Base-by-base conservation (phyloP, 768 basidiomycete genomes). In the Xerocomellus chrysenteron region DNA sequence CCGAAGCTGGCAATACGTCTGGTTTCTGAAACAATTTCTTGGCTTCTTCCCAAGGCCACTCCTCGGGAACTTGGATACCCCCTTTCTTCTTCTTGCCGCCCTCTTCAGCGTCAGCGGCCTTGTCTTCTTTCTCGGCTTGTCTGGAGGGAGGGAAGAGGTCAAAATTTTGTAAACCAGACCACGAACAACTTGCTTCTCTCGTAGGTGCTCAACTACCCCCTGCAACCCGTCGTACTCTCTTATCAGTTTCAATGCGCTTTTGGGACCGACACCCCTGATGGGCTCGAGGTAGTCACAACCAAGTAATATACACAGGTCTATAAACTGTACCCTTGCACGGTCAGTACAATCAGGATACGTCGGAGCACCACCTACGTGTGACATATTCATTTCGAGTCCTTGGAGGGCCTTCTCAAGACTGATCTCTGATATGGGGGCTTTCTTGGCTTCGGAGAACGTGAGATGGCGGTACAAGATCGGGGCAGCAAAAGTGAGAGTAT, bases 251-350 rank as follows among this genome's bases (percentile, higher is more conserved):
- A 97, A 77, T 4, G 96, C 97, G 14, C 87, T 93, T 71, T 98
- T 97, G 14, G 97, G 95, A 28, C 97, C 97, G 42, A 99, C 77
- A 3, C 97, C 97, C 72, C 87, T 95, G 69, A 97, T 94, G n/a
- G 97, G 97, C 70, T 99, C 97, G 55, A 99, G 86, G 74, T 99
- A 99, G 68, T 99, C 97, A 57, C 97, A 99, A 5, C 97, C 97
- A 39, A 98, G 85, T 10, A 99, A 81, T 61, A 99, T 90, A 68
- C 96, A 99, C 5, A 99, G 79, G 63, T 99, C 97, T 64, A 94
- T 90, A 68, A 99, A 99, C 92, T 98, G 64, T 37, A 58, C 40
- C 4, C 36, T 6, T 45, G 47, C 30, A 17, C 28, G 2, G 28
- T 68, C 47, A 64, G 35, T 17, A 19, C 11, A 24, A 37, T 14